Evolutionary conservation across 208 protist genomes (phyloP), one percentile per base, ranked within the genome.

Genomic region (Borovskyia barvae): DNA sequence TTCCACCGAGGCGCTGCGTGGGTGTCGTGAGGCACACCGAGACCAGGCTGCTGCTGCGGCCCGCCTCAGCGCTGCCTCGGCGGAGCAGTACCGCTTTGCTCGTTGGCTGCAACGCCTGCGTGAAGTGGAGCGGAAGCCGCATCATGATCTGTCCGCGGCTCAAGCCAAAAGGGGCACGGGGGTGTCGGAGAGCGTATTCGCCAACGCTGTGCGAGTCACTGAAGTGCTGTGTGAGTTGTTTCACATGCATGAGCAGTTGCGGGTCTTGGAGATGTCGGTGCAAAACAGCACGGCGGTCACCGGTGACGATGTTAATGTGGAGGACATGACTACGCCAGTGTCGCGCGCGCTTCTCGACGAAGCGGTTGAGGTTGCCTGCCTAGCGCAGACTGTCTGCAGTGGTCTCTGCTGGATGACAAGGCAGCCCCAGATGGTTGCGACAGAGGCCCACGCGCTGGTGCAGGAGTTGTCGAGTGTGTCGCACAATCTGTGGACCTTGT

Each of bases 31-130:
- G 46, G 51, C 61, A 19, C 64, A 86, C 58, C 55, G 32, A 20
- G 59, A 85, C 11, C 58, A 79, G 25, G 29, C 41, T 7, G 53
- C 42, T 12, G 30, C 60, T 14, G 60, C 29, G 1, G 24, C 58
- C 26, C 50, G 32, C 2, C 36, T 85, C 15, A 50, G 72, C 7
- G 71, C 49, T 9, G 79, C 85, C 2, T 66, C 82, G 11, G 52
- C 30, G 20, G 70, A 79, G 47, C 72, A 93, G 32, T 95, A 93
- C 66, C 76, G 77, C 14, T 90, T 80, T 45, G 71, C 76, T 1
- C 88, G 88, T 14, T 93, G 85, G 85, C 57, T 94, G 46, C 85
- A 95, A 68, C 77, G 85, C 2, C 79, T 97, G 82, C 85, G 86
- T 3, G 85, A 92, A 51, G 84, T 82, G 28, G 74, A 86, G 62